A percentile compares a stretch with the other conserved stretches of the same genome.
Evolutionary conservation across 768 basidiomycete species (phyloP).

Genomic region (Cyclocybe cylindracea): DNA sequence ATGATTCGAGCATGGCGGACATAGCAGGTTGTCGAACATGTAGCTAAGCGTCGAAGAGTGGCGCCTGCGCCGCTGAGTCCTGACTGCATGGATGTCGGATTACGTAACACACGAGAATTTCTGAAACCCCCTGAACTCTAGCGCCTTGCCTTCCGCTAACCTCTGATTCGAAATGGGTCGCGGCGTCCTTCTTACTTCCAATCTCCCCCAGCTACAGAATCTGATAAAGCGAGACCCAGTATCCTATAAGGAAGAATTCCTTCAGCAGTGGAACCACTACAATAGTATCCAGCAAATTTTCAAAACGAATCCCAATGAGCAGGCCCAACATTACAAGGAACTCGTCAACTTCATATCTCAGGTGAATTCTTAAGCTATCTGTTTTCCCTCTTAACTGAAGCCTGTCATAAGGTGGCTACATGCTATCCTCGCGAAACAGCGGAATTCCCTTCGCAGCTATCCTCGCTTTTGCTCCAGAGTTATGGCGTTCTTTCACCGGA

Average conservation of each 20-base stretch:
- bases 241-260: conserved; percentile 92
- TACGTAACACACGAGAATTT: background rate
- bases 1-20: conserved; percentile 50
- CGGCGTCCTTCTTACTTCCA: conserved; percentile 80
- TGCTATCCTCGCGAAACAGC: conserved; percentile 93
- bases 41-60: conserved; percentile 7
- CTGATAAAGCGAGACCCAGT: conserved; percentile 92
- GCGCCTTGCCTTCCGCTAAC: background rate
- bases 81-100: background rate
- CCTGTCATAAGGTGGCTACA: conserved; percentile 63
- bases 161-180: conserved; percentile 39
- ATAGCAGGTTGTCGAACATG: conserved; percentile 19
- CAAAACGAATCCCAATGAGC: conserved; percentile 78
- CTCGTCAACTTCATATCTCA: conserved; percentile 91
- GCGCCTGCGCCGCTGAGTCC: background rate
- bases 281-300: conserved; percentile 86
- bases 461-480: conserved; percentile 74
- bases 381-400: background rate
- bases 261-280: conserved; percentile 97
- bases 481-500: conserved; percentile 78
- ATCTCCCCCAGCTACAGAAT: conserved; percentile 95
- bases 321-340: conserved; percentile 82
- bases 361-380: conserved; percentile 33
- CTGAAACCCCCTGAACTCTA: background rate
- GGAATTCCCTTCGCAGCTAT: conserved; percentile 81